A percentile compares a stretch with the other conserved stretches of the same genome.
phyloP scores from a whole-genome alignment of 2,329 filamentous ascomycete species.

The Ceratocystis diversiconidia region DNA sequence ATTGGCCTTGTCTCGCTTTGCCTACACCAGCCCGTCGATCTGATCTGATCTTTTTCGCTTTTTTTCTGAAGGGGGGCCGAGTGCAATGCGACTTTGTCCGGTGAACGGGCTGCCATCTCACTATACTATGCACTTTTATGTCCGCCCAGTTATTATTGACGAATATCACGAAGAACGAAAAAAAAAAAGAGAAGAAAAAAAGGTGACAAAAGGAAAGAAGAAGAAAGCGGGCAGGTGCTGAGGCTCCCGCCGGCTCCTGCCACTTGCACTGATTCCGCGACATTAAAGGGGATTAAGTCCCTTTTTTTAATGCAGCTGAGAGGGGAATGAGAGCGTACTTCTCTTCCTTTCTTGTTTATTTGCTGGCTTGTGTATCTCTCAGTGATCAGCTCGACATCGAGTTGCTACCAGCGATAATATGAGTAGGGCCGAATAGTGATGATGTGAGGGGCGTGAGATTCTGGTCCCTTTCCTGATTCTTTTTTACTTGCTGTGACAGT shows the following conservation, averaged over 20 bases:
- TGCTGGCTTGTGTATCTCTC: background rate
- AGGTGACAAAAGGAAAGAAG: background rate
- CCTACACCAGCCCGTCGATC: background rate
- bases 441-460: background rate
- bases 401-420: background rate
- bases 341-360: background rate
- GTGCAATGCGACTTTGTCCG: background rate
- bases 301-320: background rate
- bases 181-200: background rate
- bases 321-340: background rate
- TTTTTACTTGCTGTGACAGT: background rate
- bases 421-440: constrained; percentile 1
- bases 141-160: background rate
- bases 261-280: constrained; percentile 1
- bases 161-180: background rate
- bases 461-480: background rate
- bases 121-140: background rate
- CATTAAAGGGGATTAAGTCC: background rate
- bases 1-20: background rate
- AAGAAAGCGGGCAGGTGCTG: background rate
- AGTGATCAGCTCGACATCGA: background rate
- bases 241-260: background rate
- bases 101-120: background rate
- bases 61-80: no score
- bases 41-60: background rate